Conservation (phyloP, 768 basidiomycete species). For the Tricholoma saponaceum region DNA sequence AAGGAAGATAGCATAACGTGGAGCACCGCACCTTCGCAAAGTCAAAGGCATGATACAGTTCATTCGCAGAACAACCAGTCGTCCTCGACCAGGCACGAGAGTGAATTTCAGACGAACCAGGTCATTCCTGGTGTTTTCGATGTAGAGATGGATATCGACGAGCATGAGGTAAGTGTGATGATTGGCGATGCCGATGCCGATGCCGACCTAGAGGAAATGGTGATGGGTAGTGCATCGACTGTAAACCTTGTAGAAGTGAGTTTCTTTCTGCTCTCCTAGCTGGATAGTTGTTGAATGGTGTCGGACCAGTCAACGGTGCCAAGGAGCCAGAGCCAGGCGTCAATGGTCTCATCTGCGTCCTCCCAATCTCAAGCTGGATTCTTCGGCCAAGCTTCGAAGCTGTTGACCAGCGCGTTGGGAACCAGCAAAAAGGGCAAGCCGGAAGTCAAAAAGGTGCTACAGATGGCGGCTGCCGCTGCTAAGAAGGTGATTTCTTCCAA, state of each 20-base stretch:
- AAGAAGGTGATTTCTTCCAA: constrained; percentile 67
- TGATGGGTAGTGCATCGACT: constrained; percentile 33
- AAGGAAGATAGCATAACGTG: constrained; percentile 74
- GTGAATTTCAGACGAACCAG: constrained; percentile 9
- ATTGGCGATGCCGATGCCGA: constrained; percentile 22
- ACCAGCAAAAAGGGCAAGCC: constrained; percentile 67
- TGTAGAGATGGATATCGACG: constrained; percentile 34
- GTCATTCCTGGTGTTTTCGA: constrained; percentile 29
- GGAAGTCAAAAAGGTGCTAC: constrained; percentile 74
- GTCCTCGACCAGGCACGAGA: constrained; percentile 6
- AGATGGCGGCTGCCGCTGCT: constrained; percentile 76
- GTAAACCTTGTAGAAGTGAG: constrained; percentile 41
- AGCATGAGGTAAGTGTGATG: constrained; percentile 30
- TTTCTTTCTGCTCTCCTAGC: constrained; percentile 8
- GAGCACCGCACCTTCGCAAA: constrained; percentile 65
- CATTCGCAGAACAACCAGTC: constrained; percentile 14
- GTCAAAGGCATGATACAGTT: constrained; percentile 42
- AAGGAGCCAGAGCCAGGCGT: constrained; percentile 52
- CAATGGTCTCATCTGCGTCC: constrained; percentile 45
- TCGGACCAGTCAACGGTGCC: constrained; percentile 19
- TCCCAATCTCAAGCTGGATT: constrained; percentile 56
- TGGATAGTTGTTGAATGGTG: constrained; percentile 3
- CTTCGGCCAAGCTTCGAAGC: constrained; percentile 65
- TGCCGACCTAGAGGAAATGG: constrained; percentile 38
- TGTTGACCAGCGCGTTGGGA: constrained; percentile 64